Evolutionary conservation across 306 rosid genomes (phyloP).

Genomic region (Quercus ilex): DNA sequence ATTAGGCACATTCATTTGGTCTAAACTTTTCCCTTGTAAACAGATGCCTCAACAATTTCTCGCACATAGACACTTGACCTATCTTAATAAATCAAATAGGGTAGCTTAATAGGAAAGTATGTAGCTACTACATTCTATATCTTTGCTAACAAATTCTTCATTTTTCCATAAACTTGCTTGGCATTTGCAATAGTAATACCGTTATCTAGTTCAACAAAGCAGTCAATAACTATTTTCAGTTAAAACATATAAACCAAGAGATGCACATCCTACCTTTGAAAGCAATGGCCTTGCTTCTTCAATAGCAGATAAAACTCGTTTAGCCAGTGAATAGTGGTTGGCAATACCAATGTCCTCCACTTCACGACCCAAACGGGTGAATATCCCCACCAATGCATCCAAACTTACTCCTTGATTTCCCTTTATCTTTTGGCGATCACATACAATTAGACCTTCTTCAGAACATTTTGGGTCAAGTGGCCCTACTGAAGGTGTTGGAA

Average conservation of each 20-base stretch:
- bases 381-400: conserved; percentile 82
- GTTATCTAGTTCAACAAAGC: background rate
- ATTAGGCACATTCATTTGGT: background rate
- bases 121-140: too few species aligned
- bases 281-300: conserved; percentile 91
- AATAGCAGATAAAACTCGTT: conserved; percentile 64
- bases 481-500: conserved; percentile 67
- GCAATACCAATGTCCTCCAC: conserved; percentile 81
- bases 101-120: background rate
- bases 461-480: conserved; percentile 79
- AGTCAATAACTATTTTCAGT: background rate
- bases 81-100: background rate
- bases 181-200: background rate
- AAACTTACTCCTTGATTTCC: conserved; percentile 82
- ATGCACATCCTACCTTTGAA: conserved; percentile 65
- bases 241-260: conserved; percentile 25
- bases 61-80: background rate
- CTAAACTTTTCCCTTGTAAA: background rate
- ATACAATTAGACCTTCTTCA: conserved; percentile 80
- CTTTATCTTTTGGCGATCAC: conserved; percentile 74
- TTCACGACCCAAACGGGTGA: conserved; percentile 79
- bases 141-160: too few species aligned
- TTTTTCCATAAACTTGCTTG: too few species aligned
- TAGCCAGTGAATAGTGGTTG: conserved; percentile 60
- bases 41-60: background rate